phyloP scores from a whole-genome alignment of 768 basidiomycete genomes.

The Pulveroboletus ravenelii region DNA sequence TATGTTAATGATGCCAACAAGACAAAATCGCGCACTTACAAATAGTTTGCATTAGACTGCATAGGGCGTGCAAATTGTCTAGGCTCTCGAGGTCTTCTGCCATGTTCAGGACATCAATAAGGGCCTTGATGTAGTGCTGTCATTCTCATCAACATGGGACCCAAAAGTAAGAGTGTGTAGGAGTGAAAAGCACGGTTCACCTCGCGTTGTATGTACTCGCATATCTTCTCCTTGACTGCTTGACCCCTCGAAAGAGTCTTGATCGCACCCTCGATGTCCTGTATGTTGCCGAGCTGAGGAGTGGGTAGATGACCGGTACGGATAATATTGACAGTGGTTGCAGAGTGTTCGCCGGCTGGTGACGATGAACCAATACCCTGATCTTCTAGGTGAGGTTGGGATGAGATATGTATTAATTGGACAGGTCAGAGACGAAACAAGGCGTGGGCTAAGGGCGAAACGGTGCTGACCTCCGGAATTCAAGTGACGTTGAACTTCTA shows the following conservation, averaged over 20 bases:
- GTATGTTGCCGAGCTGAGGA: constrained; percentile 73
- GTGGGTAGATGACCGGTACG: constrained; percentile 70
- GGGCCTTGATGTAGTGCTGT: constrained; percentile 82
- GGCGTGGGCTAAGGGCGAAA: constrained; percentile 18
- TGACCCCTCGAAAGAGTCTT: constrained; percentile 71
- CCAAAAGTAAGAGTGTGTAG: not conserved
- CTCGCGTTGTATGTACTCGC: constrained; percentile 83
- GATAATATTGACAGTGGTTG: constrained; percentile 61
- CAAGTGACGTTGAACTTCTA: constrained; percentile 86
- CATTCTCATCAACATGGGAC: constrained; percentile 2
- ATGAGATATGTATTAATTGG: constrained; percentile 14
- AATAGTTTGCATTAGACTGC: constrained; percentile 91
- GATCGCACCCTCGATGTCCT: constrained; percentile 75
- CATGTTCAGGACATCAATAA: constrained; percentile 78
- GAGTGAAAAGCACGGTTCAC: constrained; percentile 40
- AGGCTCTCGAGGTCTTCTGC: constrained; percentile 93
- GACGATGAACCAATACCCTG: constrained; percentile 52
- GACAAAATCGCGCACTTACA: constrained; percentile 45
- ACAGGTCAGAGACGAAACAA: constrained; percentile 9
- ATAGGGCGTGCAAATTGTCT: constrained; percentile 85
- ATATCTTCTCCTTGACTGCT: constrained; percentile 74
- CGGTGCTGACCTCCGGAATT: constrained; percentile 50
- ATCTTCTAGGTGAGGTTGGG: constrained; percentile 36
- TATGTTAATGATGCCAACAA: not conserved
- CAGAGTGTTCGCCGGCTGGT: constrained; percentile 55